Conservation (phyloP, 2,329 filamentous ascomycete species). For the Epichloe sp. region DNA sequence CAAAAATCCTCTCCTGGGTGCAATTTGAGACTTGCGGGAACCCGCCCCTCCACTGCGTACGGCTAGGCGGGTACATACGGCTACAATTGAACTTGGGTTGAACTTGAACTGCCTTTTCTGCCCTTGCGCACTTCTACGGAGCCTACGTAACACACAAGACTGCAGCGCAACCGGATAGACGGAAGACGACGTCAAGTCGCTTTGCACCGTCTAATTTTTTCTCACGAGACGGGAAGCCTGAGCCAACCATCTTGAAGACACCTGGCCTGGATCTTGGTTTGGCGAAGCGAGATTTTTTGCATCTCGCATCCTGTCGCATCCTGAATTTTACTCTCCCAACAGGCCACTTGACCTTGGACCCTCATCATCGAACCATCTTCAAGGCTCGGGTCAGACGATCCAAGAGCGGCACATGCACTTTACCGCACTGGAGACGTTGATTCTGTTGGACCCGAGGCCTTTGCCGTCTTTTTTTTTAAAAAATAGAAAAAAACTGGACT, state of each 20-base stretch:
- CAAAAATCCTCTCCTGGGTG: background rate
- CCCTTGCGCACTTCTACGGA: constrained; percentile 2
- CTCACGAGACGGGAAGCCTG: constrained; percentile 3
- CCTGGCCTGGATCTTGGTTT: background rate
- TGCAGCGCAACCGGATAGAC: constrained; percentile 12
- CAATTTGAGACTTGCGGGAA: background rate
- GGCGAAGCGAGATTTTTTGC: constrained; percentile 10
- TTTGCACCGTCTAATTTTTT: constrained; percentile 7
- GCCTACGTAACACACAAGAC: constrained; percentile 10
- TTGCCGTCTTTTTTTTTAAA: background rate
- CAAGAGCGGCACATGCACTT: constrained; percentile 1
- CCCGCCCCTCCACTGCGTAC: background rate
- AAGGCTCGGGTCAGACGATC: background rate
- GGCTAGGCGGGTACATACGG: background rate
- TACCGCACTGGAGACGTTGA: background rate
- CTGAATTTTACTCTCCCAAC: background rate
- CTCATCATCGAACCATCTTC: background rate
- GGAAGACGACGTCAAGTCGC: constrained; percentile 9
- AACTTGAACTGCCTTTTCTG: background rate
- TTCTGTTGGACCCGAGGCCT: background rate
- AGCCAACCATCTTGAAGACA: constrained; percentile 3
- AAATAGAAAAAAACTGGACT: background rate
- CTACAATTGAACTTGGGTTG: background rate
- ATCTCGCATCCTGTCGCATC: constrained; percentile 6
- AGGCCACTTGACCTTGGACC: background rate